Evolutionary conservation across 2,329 filamentous ascomycete genomes (phyloP), one percentile per base, ranked within the genome.

Genomic region (Rhynchosporium secalis): DNA sequence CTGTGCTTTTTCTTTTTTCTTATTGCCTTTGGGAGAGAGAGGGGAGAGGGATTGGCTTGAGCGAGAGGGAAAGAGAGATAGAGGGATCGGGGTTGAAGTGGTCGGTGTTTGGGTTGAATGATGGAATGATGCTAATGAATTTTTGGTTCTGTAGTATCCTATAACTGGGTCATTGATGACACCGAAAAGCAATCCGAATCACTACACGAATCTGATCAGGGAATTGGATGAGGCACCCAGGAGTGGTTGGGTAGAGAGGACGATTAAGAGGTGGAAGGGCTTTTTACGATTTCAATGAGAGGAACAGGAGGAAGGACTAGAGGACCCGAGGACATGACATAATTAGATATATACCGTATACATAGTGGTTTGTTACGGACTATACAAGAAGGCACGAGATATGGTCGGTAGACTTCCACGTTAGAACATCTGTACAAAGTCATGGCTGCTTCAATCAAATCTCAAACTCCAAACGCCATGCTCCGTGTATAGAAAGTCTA

Each of bases 171-270:
- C 75, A 3, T 75, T 88, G 48, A 75, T 88, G 62, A 75, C 78
- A 58, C 86, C 87, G 13, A 80, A 79, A 72, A 86, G 84, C 70
- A 85, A 88, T 67, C 86, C 86, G 43, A 83, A 80, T 0, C 87
- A 90, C 72, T 90, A 87, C 70, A 73, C 77, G 26, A 83, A 87
- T 66, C 74, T 90, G 36, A 72, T 88, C 0, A 78, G 76, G 58
- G 87, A 90, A 73, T 79, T 90, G 29, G 83, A 88, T 41, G 83
- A 83, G 68, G 86, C 84, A 3, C 87, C 86, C 1, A 81, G 77
- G 46, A 76, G 86, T 62, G 80, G 80, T 7, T 85, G 80, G 76
- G 71, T 83, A 28, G 78, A 80, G 56, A 78, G 81, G 58, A 63
- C 85, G 56, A 75, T 77, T 64, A 83, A 87, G 71, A 79, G 79